A percentile compares a stretch with the other conserved stretches of the same genome.
Conservation (phyloP, 306 rosid genomes). For the Quillaja saponaria region DNA sequence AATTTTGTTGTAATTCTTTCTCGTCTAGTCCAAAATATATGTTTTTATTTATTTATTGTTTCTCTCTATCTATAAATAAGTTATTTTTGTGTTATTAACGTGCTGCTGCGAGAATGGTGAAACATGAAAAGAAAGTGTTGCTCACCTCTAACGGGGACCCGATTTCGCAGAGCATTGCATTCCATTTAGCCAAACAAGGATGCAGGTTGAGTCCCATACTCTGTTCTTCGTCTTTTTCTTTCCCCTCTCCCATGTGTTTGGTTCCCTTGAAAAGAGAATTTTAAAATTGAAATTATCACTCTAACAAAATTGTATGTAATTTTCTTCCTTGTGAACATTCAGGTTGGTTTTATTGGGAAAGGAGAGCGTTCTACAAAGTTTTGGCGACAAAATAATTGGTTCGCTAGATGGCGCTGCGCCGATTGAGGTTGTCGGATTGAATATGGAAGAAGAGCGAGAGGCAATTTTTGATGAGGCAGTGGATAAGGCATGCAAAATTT, state of each 20-base stretch:
- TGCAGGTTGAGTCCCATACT: constrained; percentile 58
- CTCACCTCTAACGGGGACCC: constrained; percentile 70
- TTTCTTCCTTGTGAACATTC: constrained; percentile 5
- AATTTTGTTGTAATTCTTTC: too few species aligned
- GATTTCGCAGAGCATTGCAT: constrained; percentile 60
- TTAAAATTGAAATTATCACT: background rate
- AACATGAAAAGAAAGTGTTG: constrained; percentile 52
- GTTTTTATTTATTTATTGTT: too few species aligned
- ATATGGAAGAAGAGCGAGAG: constrained; percentile 60
- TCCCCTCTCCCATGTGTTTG: background rate
- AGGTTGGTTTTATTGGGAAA: constrained; percentile 86
- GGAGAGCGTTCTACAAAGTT: constrained; percentile 34
- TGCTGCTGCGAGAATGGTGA: too few species aligned
- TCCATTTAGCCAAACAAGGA: constrained; percentile 71
- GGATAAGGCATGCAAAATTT: constrained; percentile 51
- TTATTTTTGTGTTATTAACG: too few species aligned
- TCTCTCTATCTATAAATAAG: too few species aligned
- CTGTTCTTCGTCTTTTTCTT: background rate
- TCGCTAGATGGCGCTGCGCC: constrained; percentile 34
- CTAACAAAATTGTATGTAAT: background rate
- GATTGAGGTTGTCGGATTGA: constrained; percentile 57
- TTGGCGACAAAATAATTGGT: constrained; percentile 37
- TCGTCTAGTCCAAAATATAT: too few species aligned
- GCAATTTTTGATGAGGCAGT: constrained; percentile 56
- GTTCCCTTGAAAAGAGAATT: background rate